Conservation (phyloP, 1,139 yeast species). For the Candida neerlandica region DNA sequence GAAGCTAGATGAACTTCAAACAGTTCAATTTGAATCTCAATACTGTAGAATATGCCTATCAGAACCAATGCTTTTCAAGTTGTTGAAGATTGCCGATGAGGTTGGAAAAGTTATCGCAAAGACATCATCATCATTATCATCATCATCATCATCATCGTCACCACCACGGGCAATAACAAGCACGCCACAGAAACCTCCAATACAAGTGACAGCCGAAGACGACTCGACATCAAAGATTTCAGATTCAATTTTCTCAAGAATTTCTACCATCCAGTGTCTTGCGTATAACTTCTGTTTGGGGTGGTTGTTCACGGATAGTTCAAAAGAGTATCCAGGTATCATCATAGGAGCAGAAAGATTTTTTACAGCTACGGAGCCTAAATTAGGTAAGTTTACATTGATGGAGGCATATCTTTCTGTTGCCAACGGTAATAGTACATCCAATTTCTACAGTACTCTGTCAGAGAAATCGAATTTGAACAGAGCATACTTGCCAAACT, state of each 20-base stretch:
- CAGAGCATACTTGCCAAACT: constrained; percentile 66
- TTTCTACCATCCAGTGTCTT: constrained; percentile 57
- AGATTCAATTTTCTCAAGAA: constrained; percentile 30
- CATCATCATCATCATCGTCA: not conserved
- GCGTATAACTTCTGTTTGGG: constrained; percentile 74
- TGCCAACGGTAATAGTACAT: constrained; percentile 60
- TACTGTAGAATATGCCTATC: constrained; percentile 60
- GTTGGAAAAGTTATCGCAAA: constrained; percentile 8
- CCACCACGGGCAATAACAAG: not conserved
- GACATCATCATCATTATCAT: not conserved
- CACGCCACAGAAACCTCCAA: not conserved
- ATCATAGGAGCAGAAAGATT: constrained; percentile 74
- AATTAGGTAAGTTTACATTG: constrained; percentile 66
- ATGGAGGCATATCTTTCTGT: constrained; percentile 66
- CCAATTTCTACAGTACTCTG: constrained; percentile 51
- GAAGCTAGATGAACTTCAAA: constrained; percentile 27
- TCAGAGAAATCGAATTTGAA: constrained; percentile 52
- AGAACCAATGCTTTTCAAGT: constrained; percentile 49
- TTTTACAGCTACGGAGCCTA: constrained; percentile 61
- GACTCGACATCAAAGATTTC: not conserved
- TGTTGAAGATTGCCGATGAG: constrained; percentile 30
- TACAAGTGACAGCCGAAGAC: not conserved
- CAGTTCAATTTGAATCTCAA: constrained; percentile 60
- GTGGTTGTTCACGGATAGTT: constrained; percentile 59
- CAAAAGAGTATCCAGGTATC: constrained; percentile 63